phyloP scores from a whole-genome alignment of 1,139 yeast genomes.

The Chernovozyma aurita region DNA sequence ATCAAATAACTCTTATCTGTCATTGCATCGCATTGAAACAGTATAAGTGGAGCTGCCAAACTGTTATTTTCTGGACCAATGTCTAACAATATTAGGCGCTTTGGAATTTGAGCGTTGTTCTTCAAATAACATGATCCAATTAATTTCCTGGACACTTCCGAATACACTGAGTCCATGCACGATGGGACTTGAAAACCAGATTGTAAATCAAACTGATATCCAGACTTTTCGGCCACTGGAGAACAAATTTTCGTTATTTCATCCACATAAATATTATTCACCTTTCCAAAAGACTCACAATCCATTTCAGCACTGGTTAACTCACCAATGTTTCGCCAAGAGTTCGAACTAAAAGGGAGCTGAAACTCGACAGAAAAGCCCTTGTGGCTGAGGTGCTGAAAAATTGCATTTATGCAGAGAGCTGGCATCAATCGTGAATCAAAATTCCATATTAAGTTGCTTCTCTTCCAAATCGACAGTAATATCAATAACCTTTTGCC shows the following conservation, averaged over 20 bases:
- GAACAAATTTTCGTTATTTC: neutral
- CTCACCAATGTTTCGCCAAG: constrained; percentile 2
- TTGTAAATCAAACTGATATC: neutral
- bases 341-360: constrained; percentile 1
- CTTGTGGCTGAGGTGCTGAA: neutral
- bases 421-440: constrained; percentile 4
- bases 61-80: neutral
- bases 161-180: neutral
- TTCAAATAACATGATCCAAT: constrained; percentile 1
- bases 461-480: no score
- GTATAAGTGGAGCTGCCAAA: neutral
- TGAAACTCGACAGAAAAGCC: neutral
- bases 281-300: no score
- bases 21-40: neutral
- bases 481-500: no score
- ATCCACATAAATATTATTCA: neutral
- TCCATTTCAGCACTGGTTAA: no score
- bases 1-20: constrained; percentile 1
- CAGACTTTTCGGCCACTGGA: neutral
- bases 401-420: constrained; percentile 3
- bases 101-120: neutral
- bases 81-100: neutral
- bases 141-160: constrained; percentile 1
- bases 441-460: no score
- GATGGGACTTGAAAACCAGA: neutral